phyloP scores from a whole-genome alignment of 129 eudicot genomes.

The Helichrysum umbraculigerum region DNA sequence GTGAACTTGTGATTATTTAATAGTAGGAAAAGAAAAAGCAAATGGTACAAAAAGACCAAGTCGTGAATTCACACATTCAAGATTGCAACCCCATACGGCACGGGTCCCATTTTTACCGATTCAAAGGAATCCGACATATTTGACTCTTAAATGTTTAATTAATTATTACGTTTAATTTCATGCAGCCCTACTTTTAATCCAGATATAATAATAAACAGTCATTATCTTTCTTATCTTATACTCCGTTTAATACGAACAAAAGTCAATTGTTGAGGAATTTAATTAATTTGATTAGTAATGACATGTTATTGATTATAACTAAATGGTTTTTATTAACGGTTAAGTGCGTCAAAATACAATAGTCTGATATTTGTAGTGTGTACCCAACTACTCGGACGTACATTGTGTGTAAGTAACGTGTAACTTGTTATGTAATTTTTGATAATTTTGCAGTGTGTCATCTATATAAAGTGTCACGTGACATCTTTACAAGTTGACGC shows the following conservation, averaged over 20 bases:
- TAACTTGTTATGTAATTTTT: too few species aligned
- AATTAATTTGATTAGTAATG: not conserved
- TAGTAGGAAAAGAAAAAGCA: constrained; percentile 10
- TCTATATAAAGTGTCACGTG: too few species aligned
- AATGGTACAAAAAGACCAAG: constrained; percentile 32
- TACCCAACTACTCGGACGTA: too few species aligned
- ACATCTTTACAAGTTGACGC: too few species aligned
- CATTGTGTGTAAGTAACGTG: too few species aligned
- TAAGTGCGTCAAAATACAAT: too few species aligned
- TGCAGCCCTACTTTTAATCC: constrained; percentile 29
- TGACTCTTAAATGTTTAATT: constrained; percentile 26
- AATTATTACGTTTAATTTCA: constrained; percentile 23
- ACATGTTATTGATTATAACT: too few species aligned
- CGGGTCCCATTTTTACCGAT: constrained; percentile 36
- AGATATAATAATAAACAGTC: too few species aligned
- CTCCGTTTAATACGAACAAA: not conserved
- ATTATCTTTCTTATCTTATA: too few species aligned
- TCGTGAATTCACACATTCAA: constrained; percentile 28
- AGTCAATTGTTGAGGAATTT: constrained; percentile 3
- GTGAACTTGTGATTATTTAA: constrained; percentile 4
- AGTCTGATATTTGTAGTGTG: too few species aligned
- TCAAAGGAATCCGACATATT: constrained; percentile 35
- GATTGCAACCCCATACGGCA: constrained; percentile 13
- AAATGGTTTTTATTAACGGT: too few species aligned
- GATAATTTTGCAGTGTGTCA: too few species aligned